These are phyloP conservation scores for Cercospora nicotianae DNA, from an alignment of 2,329 filamentous ascomycete genomes.

Conservation along the genomic window DNA sequence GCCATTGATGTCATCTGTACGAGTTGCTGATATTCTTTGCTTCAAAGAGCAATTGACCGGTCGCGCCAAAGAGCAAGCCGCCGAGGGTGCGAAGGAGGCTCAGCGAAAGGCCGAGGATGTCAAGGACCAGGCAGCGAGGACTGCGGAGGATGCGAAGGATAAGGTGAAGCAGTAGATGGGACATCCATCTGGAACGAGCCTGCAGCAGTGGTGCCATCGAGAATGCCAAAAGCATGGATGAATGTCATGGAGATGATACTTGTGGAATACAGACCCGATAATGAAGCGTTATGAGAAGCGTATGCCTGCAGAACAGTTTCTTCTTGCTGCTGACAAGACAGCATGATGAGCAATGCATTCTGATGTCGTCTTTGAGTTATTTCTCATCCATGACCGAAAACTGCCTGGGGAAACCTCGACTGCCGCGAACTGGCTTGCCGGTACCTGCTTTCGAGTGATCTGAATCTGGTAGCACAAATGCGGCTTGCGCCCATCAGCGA, in stretches of 20 bases:
- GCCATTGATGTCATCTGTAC: background rate
- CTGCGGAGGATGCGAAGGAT: constrained; percentile 39
- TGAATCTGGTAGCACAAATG: background rate
- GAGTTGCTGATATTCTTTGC: background rate
- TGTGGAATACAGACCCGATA: background rate
- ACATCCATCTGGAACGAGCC: background rate
- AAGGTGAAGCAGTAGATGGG: constrained; percentile 18
- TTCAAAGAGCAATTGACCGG: constrained; percentile 53
- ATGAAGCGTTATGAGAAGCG: background rate
- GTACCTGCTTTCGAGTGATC: background rate
- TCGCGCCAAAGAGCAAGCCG: constrained; percentile 44
- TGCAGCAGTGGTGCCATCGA: background rate
- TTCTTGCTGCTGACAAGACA: background rate
- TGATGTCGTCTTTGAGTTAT: background rate
- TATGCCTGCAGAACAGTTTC: background rate
- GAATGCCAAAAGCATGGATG: background rate
- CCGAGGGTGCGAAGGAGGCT: constrained; percentile 38
- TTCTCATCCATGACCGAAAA: background rate
- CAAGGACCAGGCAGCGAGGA: constrained; percentile 45
- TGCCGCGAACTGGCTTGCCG: background rate
- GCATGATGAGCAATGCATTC: background rate
- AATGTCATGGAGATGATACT: background rate
- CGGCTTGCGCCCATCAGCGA: no score
- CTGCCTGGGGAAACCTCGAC: background rate
- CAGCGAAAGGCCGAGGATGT: constrained; percentile 45